Evolutionary conservation across 2,329 filamentous ascomycete genomes (phyloP).

Genomic region (Rutstroemia sp.): DNA sequence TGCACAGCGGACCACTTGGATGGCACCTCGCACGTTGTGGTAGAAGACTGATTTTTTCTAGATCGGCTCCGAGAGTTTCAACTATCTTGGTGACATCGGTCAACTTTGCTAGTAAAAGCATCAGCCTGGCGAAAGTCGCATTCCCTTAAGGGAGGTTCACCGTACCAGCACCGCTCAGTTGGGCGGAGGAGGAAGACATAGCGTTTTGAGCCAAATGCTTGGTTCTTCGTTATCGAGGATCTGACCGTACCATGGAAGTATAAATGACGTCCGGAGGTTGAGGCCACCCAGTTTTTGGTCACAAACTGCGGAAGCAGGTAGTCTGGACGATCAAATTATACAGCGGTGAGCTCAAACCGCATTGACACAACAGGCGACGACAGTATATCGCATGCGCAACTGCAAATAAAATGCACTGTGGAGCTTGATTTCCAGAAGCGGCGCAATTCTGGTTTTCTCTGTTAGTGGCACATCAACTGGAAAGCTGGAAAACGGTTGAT

Average conservation of each 20-base stretch:
- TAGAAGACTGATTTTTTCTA: conserved; percentile 50
- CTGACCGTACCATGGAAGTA: too few relatives aligned
- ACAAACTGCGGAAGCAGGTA: neutral
- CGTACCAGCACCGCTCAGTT: conserved; percentile 22
- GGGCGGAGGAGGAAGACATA: conserved; percentile 16
- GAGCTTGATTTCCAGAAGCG: neutral
- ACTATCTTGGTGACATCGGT: conserved; percentile 60
- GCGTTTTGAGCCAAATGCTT: conserved; percentile 16
- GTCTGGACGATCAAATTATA: neutral
- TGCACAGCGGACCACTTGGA: neutral
- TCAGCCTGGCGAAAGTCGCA: conserved; percentile 11
- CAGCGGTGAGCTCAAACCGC: neutral
- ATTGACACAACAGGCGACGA: neutral
- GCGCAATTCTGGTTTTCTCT: neutral
- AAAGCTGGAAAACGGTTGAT: too few relatives aligned
- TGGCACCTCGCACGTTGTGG: conserved; percentile 45
- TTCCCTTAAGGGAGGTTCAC: neutral
- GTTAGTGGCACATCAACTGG: neutral
- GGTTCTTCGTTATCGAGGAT: too few relatives aligned
- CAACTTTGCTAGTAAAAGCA: conserved; percentile 49
- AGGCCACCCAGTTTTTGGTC: neutral
- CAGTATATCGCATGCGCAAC: neutral
- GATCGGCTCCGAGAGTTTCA: conserved; percentile 52
- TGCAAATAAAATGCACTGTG: neutral
- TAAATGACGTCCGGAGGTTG: too few relatives aligned